phyloP scores from a whole-genome alignment of 2,329 filamentous ascomycete species.

The Exophiala calicioides region DNA sequence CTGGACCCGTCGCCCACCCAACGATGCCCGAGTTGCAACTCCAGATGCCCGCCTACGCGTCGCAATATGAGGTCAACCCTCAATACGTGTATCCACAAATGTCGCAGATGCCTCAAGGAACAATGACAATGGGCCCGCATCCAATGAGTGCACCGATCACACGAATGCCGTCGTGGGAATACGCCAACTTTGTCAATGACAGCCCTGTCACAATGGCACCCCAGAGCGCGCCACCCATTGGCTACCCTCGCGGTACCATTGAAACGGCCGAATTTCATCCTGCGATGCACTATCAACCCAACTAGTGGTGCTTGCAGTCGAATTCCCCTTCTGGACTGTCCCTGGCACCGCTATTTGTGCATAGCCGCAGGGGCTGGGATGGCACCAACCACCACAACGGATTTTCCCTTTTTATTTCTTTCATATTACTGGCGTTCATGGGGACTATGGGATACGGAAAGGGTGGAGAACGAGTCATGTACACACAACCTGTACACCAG shows the following conservation, averaged over 20 bases:
- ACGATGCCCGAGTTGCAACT: slow-evolving; percentile 27
- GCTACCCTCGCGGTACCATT: slow-evolving; percentile 24
- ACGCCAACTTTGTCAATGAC: slow-evolving; percentile 36
- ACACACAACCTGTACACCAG: slow-evolving; percentile 27
- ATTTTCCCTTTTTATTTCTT: slow-evolving; percentile 9
- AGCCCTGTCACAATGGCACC: slow-evolving; percentile 35
- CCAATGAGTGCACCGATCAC: slow-evolving; percentile 37
- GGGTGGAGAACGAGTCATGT: slow-evolving; percentile 23
- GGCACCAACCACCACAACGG: slow-evolving; percentile 4
- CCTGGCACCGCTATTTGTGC: slow-evolving; percentile 22
- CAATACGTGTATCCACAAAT: slow-evolving; percentile 25
- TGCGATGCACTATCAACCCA: slow-evolving; percentile 22
- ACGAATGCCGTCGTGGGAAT: slow-evolving; percentile 41
- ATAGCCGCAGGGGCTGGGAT: slow-evolving; percentile 9
- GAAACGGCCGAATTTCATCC: slow-evolving; percentile 24
- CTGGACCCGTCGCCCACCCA: slow-evolving; percentile 20
- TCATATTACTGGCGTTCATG: slow-evolving; percentile 12
- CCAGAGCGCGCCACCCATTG: slow-evolving; percentile 27
- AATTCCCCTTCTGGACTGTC: slow-evolving; percentile 27
- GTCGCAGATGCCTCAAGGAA: slow-evolving; percentile 21
- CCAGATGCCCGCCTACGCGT: slow-evolving; percentile 23
- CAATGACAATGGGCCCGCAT: slow-evolving; percentile 22
- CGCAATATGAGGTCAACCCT: slow-evolving; percentile 22
- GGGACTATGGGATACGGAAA: slow-evolving; percentile 6
- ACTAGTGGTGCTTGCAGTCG: slow-evolving; percentile 14